phyloP scores from a whole-genome alignment of 176 grass and related monocot genomes.

The bread wheat (Triticum aestivum) region DNA sequence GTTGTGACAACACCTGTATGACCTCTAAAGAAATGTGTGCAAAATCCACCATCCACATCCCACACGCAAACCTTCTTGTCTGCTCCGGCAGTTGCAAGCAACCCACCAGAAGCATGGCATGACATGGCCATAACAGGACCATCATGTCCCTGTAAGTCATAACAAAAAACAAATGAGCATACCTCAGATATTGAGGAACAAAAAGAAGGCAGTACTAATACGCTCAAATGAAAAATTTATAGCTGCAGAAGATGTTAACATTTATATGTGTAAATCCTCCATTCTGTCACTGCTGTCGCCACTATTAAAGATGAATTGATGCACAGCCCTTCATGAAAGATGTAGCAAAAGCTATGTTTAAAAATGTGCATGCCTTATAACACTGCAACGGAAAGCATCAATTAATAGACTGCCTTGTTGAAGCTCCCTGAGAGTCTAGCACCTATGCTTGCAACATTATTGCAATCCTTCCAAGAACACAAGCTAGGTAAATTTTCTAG shows the following conservation, averaged over 20 bases:
- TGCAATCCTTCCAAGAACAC: background rate
- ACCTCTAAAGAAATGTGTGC: constrained; percentile 95
- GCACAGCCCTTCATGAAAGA: background rate
- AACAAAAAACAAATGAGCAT: constrained; percentile 21
- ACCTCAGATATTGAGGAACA: background rate
- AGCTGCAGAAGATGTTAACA: background rate
- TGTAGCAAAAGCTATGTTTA: background rate
- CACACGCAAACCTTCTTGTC: constrained; percentile 90
- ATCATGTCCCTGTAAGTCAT: constrained; percentile 79
- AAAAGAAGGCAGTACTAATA: background rate
- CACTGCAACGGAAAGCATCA: background rate
- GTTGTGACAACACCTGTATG: constrained; percentile 76
- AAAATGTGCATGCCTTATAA: background rate
- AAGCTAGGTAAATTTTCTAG: background rate
- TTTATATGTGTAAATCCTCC: background rate
- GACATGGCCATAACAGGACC: constrained; percentile 93
- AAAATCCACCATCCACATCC: constrained; percentile 97
- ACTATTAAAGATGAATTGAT: background rate
- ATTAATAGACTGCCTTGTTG: background rate
- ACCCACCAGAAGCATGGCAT: constrained; percentile 91
- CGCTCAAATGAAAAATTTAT: background rate
- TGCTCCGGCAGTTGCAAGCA: constrained; percentile 90
- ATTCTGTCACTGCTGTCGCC: background rate
- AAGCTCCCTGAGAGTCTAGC: background rate
- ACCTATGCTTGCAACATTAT: constrained; percentile 2